phyloP scores from a whole-genome alignment of 2,329 filamentous ascomycete genomes.

The Claviceps paspali region DNA sequence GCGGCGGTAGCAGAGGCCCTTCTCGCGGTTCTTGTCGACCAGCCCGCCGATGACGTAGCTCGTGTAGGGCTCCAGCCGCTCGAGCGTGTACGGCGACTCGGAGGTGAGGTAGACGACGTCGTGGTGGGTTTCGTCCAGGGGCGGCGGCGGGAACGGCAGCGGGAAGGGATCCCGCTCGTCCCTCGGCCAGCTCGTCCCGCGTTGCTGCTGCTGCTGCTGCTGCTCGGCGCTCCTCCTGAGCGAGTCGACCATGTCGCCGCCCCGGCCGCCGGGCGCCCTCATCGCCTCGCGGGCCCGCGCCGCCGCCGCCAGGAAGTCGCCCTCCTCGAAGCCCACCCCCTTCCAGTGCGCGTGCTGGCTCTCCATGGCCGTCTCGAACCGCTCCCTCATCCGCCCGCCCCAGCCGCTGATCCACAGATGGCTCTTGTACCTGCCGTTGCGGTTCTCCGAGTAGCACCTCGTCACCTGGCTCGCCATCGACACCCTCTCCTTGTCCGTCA shows the following conservation, averaged over 20 bases:
- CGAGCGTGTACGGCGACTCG: slow-evolving; percentile 76
- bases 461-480: slow-evolving; percentile 76
- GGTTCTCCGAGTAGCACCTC: slow-evolving; percentile 79
- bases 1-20: slow-evolving; percentile 78
- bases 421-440: slow-evolving; percentile 46
- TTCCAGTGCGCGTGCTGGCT: slow-evolving; percentile 68
- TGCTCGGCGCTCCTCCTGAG: slow-evolving; percentile 28
- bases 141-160: slow-evolving; percentile 18
- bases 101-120: slow-evolving; percentile 75
- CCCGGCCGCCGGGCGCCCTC: slow-evolving; percentile 18
- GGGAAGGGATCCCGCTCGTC: slow-evolving; percentile 20
- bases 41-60: slow-evolving; percentile 89
- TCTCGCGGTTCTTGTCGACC: slow-evolving; percentile 92
- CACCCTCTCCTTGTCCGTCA: slow-evolving; percentile 73
- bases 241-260: slow-evolving; percentile 44
- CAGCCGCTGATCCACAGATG: slow-evolving; percentile 70
- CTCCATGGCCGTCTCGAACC: slow-evolving; percentile 62
- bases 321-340: slow-evolving; percentile 55
- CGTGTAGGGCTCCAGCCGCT: slow-evolving; percentile 69
- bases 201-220: too few relatives aligned
- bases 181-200: slow-evolving; percentile 15
- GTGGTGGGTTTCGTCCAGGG: slow-evolving; percentile 17
- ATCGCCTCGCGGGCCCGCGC: slow-evolving; percentile 53
- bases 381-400: slow-evolving; percentile 55
- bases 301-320: slow-evolving; percentile 58